Conservation (phyloP, 1,284 basidiomycete genomes). For the Inonotus obliquus region DNA sequence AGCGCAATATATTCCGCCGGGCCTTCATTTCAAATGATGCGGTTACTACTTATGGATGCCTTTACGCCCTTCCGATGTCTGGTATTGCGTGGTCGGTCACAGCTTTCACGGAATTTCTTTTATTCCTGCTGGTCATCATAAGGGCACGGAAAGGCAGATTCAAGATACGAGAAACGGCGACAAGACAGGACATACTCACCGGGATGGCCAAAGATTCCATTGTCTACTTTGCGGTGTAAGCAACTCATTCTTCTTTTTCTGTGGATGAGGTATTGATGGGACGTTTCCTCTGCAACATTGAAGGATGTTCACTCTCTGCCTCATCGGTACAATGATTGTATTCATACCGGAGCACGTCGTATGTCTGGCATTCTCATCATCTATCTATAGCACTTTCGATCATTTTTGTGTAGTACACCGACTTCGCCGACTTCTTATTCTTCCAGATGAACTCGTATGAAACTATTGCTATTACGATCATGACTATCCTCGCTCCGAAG, state of each 20-base stretch:
- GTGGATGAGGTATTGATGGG: background rate
- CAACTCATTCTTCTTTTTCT: background rate
- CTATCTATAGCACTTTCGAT: background rate
- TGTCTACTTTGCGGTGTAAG: background rate
- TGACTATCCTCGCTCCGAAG: background rate
- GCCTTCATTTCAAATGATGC: background rate
- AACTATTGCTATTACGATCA: background rate
- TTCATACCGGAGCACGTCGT: background rate
- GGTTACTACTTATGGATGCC: background rate
- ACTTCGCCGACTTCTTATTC: background rate
- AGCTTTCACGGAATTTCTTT: background rate
- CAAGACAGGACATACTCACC: background rate
- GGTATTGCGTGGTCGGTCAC: background rate
- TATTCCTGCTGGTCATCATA: background rate
- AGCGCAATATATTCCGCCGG: background rate
- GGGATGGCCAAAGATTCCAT: background rate
- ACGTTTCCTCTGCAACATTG: background rate
- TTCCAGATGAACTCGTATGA: background rate
- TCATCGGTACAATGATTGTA: background rate
- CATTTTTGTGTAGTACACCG: background rate
- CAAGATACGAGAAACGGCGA: background rate
- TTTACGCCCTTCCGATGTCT: background rate
- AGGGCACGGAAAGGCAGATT: background rate
- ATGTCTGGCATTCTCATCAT: background rate
- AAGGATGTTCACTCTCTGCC: background rate